These are phyloP conservation scores for Penicillium sp. DNA, from an alignment of 2,329 filamentous ascomycete species.

Conservation along the genomic window DNA sequence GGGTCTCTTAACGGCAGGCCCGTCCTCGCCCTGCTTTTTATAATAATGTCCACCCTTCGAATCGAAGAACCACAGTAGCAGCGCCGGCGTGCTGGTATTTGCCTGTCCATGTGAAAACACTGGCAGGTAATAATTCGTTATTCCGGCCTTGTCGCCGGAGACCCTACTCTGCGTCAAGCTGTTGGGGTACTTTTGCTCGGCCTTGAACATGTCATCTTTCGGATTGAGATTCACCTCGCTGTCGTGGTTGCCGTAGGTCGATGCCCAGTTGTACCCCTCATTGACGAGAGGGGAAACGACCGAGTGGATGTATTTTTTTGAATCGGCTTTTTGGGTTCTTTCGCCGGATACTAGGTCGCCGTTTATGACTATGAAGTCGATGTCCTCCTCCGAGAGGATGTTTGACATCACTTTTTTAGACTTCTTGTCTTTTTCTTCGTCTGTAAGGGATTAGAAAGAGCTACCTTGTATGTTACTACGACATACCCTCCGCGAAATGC, in stretches of 20 bases:
- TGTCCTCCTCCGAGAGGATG: conserved; percentile 57
- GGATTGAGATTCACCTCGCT: conserved; percentile 58
- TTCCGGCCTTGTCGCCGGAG: conserved; percentile 36
- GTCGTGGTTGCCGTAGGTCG: conserved; percentile 71
- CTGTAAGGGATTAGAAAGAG: not conserved
- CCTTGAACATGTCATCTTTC: conserved; percentile 37
- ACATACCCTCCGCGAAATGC: conserved; percentile 66
- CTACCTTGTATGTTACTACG: not conserved
- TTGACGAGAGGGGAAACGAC: conserved; percentile 59
- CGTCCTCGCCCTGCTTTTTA: conserved; percentile 25
- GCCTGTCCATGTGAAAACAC: conserved; percentile 48
- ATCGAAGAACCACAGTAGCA: conserved; percentile 72
- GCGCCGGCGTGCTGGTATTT: conserved; percentile 32
- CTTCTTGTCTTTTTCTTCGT: conserved; percentile 55
- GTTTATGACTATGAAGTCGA: conserved; percentile 65
- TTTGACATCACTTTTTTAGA: conserved; percentile 57
- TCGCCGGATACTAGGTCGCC: conserved; percentile 71
- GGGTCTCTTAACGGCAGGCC: conserved; percentile 30
- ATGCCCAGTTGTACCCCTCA: conserved; percentile 60
- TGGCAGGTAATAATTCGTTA: conserved; percentile 56
- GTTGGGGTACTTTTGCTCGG: conserved; percentile 40
- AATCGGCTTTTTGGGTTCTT: conserved; percentile 54
- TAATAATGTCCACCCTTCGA: conserved; percentile 58
- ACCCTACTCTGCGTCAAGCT: conserved; percentile 47
- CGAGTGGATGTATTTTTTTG: conserved; percentile 57